These are phyloP conservation scores for Russula foetens DNA, from an alignment of 768 basidiomycete species.

Conservation along the genomic window DNA sequence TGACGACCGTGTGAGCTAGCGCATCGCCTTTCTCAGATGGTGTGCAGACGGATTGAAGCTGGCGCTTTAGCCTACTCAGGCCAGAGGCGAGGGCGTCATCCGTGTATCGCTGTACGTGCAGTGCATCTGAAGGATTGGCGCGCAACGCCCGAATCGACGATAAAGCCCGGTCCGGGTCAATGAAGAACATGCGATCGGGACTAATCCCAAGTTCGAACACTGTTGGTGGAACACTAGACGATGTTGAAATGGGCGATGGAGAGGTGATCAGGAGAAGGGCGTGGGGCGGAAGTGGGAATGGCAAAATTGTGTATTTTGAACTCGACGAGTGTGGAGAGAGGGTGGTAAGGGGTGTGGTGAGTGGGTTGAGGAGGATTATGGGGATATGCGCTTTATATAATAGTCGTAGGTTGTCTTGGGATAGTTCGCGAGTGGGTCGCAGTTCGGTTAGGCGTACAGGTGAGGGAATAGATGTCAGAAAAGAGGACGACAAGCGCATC, in stretches of 20 bases:
- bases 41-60: conserved; percentile 5
- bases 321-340: conserved; percentile 23
- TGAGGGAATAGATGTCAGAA: conserved; percentile 6
- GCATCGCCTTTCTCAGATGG: conserved; percentile 7
- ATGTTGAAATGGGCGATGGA: conserved; percentile 17
- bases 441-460: conserved; percentile 25
- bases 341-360: conserved; percentile 39
- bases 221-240: conserved; percentile 25
- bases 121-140: conserved; percentile 36
- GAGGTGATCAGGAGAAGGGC: conserved; percentile 26
- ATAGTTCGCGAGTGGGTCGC: conserved; percentile 5
- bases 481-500: conserved; percentile 9
- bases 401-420: conserved; percentile 9
- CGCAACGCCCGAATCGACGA: conserved; percentile 43
- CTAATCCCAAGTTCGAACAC: conserved; percentile 12
- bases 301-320: conserved; percentile 14
- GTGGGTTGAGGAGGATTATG: conserved; percentile 55
- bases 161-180: conserved; percentile 54
- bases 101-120: conserved; percentile 57
- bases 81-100: conserved; percentile 51
- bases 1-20: not conserved
- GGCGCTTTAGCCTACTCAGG: conserved; percentile 5
- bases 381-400: conserved; percentile 46
- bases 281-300: conserved; percentile 24
- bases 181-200: conserved; percentile 32